phyloP scores from a whole-genome alignment of 768 basidiomycete species.

The Gyrodon lividus region DNA sequence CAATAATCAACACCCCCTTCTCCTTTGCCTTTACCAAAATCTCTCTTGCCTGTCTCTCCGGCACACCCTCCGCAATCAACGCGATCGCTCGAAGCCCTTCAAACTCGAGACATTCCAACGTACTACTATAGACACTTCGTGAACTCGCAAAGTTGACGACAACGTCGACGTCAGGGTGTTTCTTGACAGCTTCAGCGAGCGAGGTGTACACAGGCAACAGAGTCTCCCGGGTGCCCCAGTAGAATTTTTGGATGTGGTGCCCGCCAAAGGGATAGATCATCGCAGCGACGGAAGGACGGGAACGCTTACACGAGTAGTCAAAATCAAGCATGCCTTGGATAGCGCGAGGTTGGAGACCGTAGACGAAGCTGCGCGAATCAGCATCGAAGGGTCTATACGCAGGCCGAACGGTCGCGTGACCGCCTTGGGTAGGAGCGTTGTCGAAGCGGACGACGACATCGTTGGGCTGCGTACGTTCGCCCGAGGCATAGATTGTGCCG shows the following conservation, averaged over 20 bases:
- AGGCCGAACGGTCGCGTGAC: constrained; percentile 54
- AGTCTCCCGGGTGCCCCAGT: constrained; percentile 99
- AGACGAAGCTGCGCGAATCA: constrained; percentile 93
- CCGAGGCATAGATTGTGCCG: constrained; percentile 74
- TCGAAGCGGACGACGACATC: constrained; percentile 94
- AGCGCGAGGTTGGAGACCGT: constrained; percentile 97
- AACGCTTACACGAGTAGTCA: constrained; percentile 95
- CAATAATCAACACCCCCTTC: constrained; percentile 89
- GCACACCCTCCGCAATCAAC: constrained; percentile 98
- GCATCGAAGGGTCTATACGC: constrained; percentile 91
- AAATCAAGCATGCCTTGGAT: constrained; percentile 99
- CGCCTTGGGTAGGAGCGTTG: constrained; percentile 24
- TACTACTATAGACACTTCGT: constrained; percentile 91
- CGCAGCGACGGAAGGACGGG: constrained; percentile 89
- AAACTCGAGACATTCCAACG: constrained; percentile 80
- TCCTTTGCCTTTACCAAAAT: constrained; percentile 85
- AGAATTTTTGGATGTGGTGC: constrained; percentile 99
- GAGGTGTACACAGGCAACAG: constrained; percentile 96
- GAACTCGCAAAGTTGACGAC: constrained; percentile 98
- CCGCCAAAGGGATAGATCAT: constrained; percentile 99
- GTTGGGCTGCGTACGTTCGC: constrained; percentile 77
- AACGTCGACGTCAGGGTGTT: constrained; percentile 96
- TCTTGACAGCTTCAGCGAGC: constrained; percentile 85
- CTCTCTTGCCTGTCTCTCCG: constrained; percentile 95
- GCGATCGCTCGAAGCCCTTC: constrained; percentile 58